Conservation (phyloP, 2,329 filamentous ascomycete genomes). For the Clarireedia sp. region DNA sequence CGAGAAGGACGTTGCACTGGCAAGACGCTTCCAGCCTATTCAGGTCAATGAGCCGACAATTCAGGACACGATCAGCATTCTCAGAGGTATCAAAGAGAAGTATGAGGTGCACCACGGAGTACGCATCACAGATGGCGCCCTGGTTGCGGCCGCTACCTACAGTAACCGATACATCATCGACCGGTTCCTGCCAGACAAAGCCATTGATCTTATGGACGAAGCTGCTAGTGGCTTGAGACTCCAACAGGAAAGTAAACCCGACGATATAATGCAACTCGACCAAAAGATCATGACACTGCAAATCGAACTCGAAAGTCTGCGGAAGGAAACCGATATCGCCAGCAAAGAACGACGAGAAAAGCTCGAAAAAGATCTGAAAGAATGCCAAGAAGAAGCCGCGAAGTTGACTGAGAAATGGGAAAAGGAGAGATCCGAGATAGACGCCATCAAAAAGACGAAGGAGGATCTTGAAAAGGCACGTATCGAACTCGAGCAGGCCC, state of each 20-base stretch:
- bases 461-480: conserved; percentile 80
- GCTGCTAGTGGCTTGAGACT: conserved; percentile 82
- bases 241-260: conserved; percentile 94
- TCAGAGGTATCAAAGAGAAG: conserved; percentile 93
- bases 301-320: conserved; percentile 88
- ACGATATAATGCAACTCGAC: conserved; percentile 85
- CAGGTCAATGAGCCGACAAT: conserved; percentile 87
- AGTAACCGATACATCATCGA: conserved; percentile 97
- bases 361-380: conserved; percentile 67
- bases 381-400: conserved; percentile 68
- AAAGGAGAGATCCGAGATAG: conserved; percentile 77
- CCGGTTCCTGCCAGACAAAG: conserved; percentile 91
- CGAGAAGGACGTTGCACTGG: conserved; percentile 91
- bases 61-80: conserved; percentile 86
- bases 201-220: conserved; percentile 94
- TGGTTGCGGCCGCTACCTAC: conserved; percentile 86
- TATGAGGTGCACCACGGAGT: conserved; percentile 98
- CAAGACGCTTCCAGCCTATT: conserved; percentile 89
- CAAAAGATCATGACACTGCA: conserved; percentile 96
- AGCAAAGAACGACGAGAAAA: conserved; percentile 84
- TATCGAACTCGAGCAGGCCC: conserved; percentile 78
- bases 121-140: conserved; percentile 81
- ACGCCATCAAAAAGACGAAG: conserved; percentile 78
- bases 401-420: conserved; percentile 80
- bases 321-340: conserved; percentile 87